Percentiles rank a stretch among this genome's conserved stretches.
Evolutionary conservation across 768 basidiomycete species (phyloP).

Genomic region (Pleurotus salmoneostramineus): DNA sequence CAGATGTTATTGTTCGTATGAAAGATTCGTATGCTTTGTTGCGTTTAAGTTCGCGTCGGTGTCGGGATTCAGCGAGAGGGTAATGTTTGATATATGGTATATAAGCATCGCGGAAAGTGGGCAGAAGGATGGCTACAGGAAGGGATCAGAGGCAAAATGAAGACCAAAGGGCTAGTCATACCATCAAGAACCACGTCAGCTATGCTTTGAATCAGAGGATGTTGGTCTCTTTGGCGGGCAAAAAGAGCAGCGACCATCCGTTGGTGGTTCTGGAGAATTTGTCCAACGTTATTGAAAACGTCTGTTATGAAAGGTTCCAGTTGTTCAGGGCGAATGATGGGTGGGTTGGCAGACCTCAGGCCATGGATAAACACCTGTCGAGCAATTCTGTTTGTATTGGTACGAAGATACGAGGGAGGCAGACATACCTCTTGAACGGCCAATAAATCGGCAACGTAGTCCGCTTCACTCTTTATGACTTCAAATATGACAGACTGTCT

Average conservation of each 20-base stretch:
- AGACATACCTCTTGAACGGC: slow-evolving; percentile 57
- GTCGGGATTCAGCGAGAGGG: slow-evolving; percentile 78
- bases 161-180: slow-evolving; percentile 24
- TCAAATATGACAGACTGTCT: slow-evolving; percentile 89
- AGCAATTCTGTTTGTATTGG: not conserved
- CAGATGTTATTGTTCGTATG: slow-evolving; percentile 49
- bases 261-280: slow-evolving; percentile 65
- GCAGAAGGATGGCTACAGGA: slow-evolving; percentile 34
- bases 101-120: slow-evolving; percentile 60
- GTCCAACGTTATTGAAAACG: slow-evolving; percentile 81
- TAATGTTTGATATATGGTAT: slow-evolving; percentile 87
- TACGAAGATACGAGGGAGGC: not conserved
- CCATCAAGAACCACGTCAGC: slow-evolving; percentile 84
- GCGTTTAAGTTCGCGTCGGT: slow-evolving; percentile 69
- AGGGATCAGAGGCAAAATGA: not conserved
- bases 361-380: slow-evolving; percentile 70
- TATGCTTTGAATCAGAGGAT: slow-evolving; percentile 78
- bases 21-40: slow-evolving; percentile 69
- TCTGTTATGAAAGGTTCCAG: slow-evolving; percentile 68
- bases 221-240: slow-evolving; percentile 77
- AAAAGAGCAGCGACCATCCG: slow-evolving; percentile 71
- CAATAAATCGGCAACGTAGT: slow-evolving; percentile 82
- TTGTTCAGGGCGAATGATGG: slow-evolving; percentile 53
- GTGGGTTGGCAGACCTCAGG: slow-evolving; percentile 55
- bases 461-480: slow-evolving; percentile 83